Evolutionary conservation across 768 basidiomycete genomes (phyloP), one percentile per base, ranked within the genome.

Genomic region (Pleurotus citrinopileatus): DNA sequence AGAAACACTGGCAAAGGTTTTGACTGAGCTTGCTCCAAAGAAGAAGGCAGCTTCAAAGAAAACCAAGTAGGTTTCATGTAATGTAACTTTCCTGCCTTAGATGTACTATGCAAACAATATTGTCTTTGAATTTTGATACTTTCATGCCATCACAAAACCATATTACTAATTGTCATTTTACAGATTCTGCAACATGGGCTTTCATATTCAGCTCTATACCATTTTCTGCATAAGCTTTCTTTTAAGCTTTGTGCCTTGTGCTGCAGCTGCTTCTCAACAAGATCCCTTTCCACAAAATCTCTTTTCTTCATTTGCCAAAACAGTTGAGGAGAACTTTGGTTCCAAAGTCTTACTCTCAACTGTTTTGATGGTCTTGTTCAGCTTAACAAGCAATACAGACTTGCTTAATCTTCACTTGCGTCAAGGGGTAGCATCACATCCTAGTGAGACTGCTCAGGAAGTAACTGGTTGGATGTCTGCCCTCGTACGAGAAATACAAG

Each of bases 261-360:
- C 22, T 1, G 4, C 22, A 15, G 42, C 42, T 22, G n/a, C 42
- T 5, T 22, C 42, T 23, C 22, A 13, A 13, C 17, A 44, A 22
- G 42, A 44, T 15, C 36, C 52, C 4, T 53, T 53, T 42, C 52
- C 52, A 5, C 19, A 53, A 23, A 53, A 42, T 27, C 20, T 25
- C 13, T 53, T 53, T n/a, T 19, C 22, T 3, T 20, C 20, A 13
- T 53, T 53, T 42, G 23, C 36, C 36, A 19, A 53, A 17, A 17
- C 27, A 6, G n/a, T 53, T 27, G 25, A 26, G 8, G 22, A 40
- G 36, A 19, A 19, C 20, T 53, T 53, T 42, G 28, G 37, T 25
- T 13, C 23, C 13, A 23, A 42, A 12, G 42, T 53, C 52, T 17
- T 4, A 7, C 52, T 53, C 17, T n/a, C 52, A 26, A 53, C 52